phyloP scores from a whole-genome alignment of 176 grass and related monocot genomes.

The Zea mays region DNA sequence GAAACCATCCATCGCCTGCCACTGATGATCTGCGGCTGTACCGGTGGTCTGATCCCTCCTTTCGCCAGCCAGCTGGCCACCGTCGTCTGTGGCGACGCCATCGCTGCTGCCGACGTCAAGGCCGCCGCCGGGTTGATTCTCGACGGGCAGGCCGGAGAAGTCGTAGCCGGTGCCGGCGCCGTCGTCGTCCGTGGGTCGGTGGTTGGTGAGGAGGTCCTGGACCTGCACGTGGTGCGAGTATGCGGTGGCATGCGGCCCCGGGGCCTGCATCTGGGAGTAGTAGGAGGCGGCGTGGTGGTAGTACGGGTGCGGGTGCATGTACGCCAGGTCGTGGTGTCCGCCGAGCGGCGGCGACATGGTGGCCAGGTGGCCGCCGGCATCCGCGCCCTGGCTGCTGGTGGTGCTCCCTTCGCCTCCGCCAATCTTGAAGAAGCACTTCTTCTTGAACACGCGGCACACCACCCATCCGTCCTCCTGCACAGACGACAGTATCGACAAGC shows the following conservation, averaged over 20 bases:
- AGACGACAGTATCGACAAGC: not conserved
- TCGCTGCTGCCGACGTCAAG: no score
- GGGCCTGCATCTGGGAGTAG: conserved; percentile 63
- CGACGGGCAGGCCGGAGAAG: no score
- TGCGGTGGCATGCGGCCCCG: conserved; percentile 26
- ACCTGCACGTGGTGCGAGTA: conserved; percentile 82
- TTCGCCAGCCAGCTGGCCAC: no score
- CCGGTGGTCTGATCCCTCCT: no score
- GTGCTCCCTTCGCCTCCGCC: conserved; percentile 47
- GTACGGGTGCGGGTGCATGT: conserved; percentile 68
- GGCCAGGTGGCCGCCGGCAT: conserved; percentile 35
- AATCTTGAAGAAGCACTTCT: conserved; percentile 98
- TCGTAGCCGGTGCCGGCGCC: no score
- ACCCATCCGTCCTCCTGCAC: conserved; percentile 97
- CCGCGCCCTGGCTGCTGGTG: conserved; percentile 54
- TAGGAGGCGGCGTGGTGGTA: conserved; percentile 48
- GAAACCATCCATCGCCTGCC: no score
- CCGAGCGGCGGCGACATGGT: conserved; percentile 34
- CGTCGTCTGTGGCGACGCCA: not conserved
- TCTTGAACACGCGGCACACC: conserved; percentile 96
- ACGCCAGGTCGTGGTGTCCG: conserved; percentile 44
- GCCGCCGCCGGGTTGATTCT: no score
- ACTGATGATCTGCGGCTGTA: no score
- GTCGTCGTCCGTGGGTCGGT: conserved; percentile 46
- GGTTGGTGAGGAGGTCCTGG: conserved; percentile 93